These are phyloP conservation scores for Magnaporthales sp. DNA, from an alignment of 2,329 filamentous ascomycete genomes.

Conservation along the genomic window DNA sequence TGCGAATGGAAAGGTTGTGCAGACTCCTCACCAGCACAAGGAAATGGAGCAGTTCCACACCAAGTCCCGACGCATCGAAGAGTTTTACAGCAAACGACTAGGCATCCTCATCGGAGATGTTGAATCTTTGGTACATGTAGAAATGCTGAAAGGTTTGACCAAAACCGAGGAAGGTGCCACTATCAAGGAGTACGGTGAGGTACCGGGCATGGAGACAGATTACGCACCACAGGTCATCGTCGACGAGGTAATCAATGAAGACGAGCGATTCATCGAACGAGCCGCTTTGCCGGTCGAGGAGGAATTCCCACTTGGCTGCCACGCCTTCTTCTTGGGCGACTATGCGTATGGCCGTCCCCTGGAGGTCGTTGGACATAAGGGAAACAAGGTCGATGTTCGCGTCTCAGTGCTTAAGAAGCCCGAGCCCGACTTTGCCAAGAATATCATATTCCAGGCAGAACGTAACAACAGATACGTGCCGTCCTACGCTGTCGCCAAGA, in stretches of 20 bases:
- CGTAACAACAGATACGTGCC: constrained; percentile 68
- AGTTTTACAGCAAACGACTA: constrained; percentile 80
- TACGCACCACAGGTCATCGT: constrained; percentile 90
- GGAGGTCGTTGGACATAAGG: constrained; percentile 67
- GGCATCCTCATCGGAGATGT: constrained; percentile 81
- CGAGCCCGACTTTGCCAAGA: constrained; percentile 73
- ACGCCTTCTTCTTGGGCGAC: constrained; percentile 89
- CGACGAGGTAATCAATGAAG: constrained; percentile 80
- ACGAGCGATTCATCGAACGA: constrained; percentile 87
- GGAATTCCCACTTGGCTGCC: constrained; percentile 76
- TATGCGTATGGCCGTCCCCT: constrained; percentile 86
- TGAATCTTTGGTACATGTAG: constrained; percentile 83
- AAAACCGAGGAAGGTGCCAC: constrained; percentile 89
- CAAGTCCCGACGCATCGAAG: constrained; percentile 77
- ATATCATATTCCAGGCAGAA: constrained; percentile 64
- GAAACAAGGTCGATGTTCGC: constrained; percentile 69
- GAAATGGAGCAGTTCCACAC: constrained; percentile 79
- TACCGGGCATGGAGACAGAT: constrained; percentile 77
- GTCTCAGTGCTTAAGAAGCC: constrained; percentile 63
- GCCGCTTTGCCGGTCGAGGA: constrained; percentile 81
- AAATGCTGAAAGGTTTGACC: constrained; percentile 83
- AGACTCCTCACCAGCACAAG: constrained; percentile 61
- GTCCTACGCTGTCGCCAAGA: constrained; percentile 79
- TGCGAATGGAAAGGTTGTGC: constrained; percentile 55
- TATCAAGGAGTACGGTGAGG: constrained; percentile 83